A percentile compares a stretch with the other conserved stretches of the same genome.
Evolutionary conservation across 352 stramenopile genomes (phyloP).

Genomic region (Globisporangium lucens): DNA sequence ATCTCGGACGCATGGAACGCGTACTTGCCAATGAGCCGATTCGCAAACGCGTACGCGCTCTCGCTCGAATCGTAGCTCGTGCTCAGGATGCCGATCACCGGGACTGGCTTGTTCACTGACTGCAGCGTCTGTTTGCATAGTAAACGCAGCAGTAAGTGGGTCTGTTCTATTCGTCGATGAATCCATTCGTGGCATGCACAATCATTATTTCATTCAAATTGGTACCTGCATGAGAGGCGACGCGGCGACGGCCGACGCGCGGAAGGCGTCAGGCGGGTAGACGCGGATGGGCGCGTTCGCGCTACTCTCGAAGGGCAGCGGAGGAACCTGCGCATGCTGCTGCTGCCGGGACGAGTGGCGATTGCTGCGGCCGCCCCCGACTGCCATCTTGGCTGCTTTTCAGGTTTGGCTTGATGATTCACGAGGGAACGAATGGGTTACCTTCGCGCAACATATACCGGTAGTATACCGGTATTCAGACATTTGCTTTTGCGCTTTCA

Average conservation of each 20-base stretch:
- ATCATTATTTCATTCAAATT: neutral
- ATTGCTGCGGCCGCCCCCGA: slow-evolving; percentile 4
- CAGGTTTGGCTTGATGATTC: neutral
- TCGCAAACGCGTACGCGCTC: slow-evolving; percentile 45
- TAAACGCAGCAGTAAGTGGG: neutral
- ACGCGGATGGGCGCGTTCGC: slow-evolving; percentile 50
- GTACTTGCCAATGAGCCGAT: slow-evolving; percentile 55
- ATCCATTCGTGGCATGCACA: neutral
- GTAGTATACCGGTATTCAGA: neutral
- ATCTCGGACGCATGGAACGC: slow-evolving; percentile 37
- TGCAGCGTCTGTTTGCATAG: slow-evolving; percentile 39
- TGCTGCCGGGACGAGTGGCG: slow-evolving; percentile 9
- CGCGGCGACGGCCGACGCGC: slow-evolving; percentile 10
- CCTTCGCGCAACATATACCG: neutral
- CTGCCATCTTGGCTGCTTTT: neutral
- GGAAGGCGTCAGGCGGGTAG: slow-evolving; percentile 40
- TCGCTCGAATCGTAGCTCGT: slow-evolving; percentile 30
- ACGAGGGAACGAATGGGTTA: neutral
- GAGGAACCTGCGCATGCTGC: slow-evolving; percentile 10
- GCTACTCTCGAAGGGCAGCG: slow-evolving; percentile 29
- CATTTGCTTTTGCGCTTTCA: no score
- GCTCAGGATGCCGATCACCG: slow-evolving; percentile 51
- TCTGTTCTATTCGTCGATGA: neutral
- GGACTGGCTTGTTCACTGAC: slow-evolving; percentile 28
- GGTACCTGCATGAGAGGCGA: slow-evolving; percentile 16